phyloP scores from a whole-genome alignment of 140 eudicot genomes.

The Stevia rebaudiana region DNA sequence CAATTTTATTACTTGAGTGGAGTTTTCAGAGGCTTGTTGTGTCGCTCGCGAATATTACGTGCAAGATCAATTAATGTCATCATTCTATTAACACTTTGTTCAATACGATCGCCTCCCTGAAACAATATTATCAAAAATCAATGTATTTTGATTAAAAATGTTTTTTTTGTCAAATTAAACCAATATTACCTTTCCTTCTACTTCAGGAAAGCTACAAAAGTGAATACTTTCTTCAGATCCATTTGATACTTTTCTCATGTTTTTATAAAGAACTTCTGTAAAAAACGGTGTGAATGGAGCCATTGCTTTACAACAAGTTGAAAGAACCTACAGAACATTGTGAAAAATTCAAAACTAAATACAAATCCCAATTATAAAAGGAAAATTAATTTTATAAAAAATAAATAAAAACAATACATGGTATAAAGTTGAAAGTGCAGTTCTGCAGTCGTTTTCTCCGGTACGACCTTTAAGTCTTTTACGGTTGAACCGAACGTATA shows the following conservation, averaged over 20 bases:
- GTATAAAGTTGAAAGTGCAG: constrained; percentile 92
- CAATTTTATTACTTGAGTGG: constrained; percentile 51
- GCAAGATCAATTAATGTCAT: constrained; percentile 86
- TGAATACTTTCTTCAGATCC: constrained; percentile 91
- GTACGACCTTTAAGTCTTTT: constrained; percentile 89
- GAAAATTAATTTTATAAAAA: background rate
- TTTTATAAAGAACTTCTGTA: constrained; percentile 79
- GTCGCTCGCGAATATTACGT: constrained; percentile 92
- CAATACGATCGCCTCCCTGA: constrained; percentile 79
- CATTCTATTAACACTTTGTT: constrained; percentile 87
- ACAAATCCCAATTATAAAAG: background rate
- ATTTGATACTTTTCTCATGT: constrained; percentile 50
- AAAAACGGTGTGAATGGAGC: constrained; percentile 97
- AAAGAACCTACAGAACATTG: constrained; percentile 46
- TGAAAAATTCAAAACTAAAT: background rate
- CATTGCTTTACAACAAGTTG: constrained; percentile 84
- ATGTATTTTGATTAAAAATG: background rate
- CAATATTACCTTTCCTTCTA: constrained; percentile 59
- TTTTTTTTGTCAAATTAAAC: background rate
- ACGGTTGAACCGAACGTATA: constrained; percentile 80
- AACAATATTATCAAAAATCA: background rate
- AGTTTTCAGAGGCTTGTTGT: constrained; percentile 87
- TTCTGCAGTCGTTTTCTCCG: constrained; percentile 78
- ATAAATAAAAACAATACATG: constrained; percentile 35
- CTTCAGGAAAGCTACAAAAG: constrained; percentile 78